Conservation (phyloP, 345 rosid genomes). For the Eucalyptus curtisii region DNA sequence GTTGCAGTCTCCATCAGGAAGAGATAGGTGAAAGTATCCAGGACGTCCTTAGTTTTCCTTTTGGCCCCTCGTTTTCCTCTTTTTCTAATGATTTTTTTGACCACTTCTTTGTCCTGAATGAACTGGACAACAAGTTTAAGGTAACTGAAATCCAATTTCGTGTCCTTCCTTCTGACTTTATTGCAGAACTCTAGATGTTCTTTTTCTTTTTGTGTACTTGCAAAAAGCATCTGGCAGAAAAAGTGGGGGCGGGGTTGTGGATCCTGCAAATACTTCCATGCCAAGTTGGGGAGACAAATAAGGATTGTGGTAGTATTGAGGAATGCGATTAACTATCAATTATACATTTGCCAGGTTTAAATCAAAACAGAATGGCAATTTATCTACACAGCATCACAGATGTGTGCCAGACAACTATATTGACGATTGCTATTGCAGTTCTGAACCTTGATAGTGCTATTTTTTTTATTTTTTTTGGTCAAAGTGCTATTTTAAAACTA, state of each 20-base stretch:
- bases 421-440: not conserved
- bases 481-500: not conserved
- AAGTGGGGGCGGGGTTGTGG: not conserved
- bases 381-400: not conserved
- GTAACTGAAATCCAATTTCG: not conserved
- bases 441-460: not conserved
- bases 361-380: not conserved
- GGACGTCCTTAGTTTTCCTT: not conserved
- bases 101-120: not conserved
- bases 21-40: not conserved
- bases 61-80: not conserved
- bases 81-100: not conserved
- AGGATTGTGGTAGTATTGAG: not conserved
- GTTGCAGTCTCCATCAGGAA: not conserved
- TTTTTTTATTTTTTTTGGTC: too few relatives aligned
- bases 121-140: not conserved
- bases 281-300: not conserved
- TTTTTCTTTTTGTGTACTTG: not conserved
- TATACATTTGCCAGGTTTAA: not conserved
- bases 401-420: not conserved
- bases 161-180: not conserved
- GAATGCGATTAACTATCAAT: not conserved
- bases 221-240: not conserved
- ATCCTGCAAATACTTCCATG: not conserved
- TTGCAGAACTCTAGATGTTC: not conserved